Evolutionary conservation across 176 grass and related monocot species (phyloP).

Genomic region (Eragrostis nindensis): DNA sequence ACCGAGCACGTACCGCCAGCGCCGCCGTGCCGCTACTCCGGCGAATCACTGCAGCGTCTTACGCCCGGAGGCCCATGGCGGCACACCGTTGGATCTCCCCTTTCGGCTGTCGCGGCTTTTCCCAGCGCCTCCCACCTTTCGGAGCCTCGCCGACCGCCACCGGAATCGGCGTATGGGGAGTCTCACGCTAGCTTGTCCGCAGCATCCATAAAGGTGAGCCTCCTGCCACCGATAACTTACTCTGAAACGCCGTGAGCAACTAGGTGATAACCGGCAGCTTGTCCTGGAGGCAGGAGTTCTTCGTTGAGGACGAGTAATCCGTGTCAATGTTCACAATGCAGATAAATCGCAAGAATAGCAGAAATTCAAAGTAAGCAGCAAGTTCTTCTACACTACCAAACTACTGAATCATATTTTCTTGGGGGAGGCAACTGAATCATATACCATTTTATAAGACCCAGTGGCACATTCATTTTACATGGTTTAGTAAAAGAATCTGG

Average conservation of each 20-base stretch:
- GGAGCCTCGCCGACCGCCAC: too few species aligned
- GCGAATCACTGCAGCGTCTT: too few species aligned
- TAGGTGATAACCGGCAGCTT: neutral
- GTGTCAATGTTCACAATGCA: neutral
- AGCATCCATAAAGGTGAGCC: neutral
- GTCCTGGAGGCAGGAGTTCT: neutral
- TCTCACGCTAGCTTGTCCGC: too few species aligned
- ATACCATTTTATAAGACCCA: neutral
- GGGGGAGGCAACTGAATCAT: neutral
- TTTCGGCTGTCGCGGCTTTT: too few species aligned
- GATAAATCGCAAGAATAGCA: neutral
- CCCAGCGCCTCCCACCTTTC: too few species aligned
- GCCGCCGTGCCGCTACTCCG: too few species aligned
- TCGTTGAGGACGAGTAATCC: neutral
- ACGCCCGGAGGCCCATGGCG: too few species aligned
- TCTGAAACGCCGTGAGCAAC: neutral
- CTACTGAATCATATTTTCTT: neutral
- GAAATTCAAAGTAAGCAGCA: neutral
- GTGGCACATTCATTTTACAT: neutral
- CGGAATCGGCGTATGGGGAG: too few species aligned
- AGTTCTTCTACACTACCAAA: too few species aligned
- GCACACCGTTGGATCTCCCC: too few species aligned
- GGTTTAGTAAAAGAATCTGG: neutral
- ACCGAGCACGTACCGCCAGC: too few species aligned
- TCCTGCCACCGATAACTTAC: neutral